Evolutionary conservation across 805 yeast species (phyloP).

Genomic region (Teunomyces funiuensis): DNA sequence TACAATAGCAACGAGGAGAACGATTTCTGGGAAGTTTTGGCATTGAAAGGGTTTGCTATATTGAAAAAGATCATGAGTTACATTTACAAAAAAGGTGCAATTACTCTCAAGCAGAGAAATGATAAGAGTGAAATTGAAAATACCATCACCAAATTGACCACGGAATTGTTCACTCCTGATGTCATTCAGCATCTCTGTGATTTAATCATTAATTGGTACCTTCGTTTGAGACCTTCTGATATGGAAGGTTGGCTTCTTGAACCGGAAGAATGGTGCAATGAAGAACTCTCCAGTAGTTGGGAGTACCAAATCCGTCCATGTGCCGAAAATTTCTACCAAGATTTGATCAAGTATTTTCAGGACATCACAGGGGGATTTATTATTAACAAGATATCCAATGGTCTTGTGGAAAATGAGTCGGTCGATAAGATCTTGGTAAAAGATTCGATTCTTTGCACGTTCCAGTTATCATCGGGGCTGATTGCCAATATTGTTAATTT

Average conservation of each 20-base stretch:
- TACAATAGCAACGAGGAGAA: constrained; percentile 57
- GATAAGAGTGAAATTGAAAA: constrained; percentile 62
- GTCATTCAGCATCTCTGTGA: constrained; percentile 61
- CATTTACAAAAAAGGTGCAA: constrained; percentile 65
- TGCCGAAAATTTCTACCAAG: constrained; percentile 81
- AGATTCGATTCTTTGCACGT: constrained; percentile 80
- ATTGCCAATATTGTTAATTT: constrained; percentile 68
- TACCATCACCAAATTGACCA: constrained; percentile 53
- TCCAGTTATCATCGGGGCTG: constrained; percentile 71
- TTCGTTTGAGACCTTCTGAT: constrained; percentile 72
- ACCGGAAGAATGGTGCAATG: constrained; percentile 92
- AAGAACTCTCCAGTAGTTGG: constrained; percentile 73
- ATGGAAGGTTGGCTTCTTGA: constrained; percentile 79
- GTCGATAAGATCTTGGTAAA: constrained; percentile 59
- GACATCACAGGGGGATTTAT: constrained; percentile 54
- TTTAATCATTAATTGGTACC: constrained; percentile 68
- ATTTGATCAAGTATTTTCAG: constrained; percentile 63
- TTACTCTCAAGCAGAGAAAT: constrained; percentile 59
- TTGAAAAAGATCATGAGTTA: constrained; percentile 64
- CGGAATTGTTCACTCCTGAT: constrained; percentile 57
- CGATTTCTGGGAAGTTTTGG: constrained; percentile 72
- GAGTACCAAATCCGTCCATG: constrained; percentile 85
- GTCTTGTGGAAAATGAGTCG: constrained; percentile 27
- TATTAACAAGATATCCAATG: constrained; percentile 55
- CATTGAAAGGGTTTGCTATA: constrained; percentile 63